Base-by-base conservation (phyloP, 2,329 filamentous ascomycete species). In the Monosporascus cannonballus region DNA sequence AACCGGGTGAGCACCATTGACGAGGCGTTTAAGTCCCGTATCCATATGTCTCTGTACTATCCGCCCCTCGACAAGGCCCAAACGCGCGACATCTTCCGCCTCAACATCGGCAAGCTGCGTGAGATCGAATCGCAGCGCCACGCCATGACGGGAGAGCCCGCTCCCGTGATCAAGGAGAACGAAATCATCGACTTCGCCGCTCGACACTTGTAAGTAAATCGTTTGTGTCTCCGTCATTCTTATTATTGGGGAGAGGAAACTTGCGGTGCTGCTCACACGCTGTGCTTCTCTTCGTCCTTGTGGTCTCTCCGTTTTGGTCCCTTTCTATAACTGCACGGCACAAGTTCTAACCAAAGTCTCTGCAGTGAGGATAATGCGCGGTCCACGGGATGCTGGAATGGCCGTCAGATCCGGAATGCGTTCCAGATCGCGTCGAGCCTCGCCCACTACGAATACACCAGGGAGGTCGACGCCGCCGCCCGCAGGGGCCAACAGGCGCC, bases 1-100 rank as follows among this genome's bases (percentile, higher is more conserved):
- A 76, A 76, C 60, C 69, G 71, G 9, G 69, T 75, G 5, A 69
- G 71, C 18, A 62, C 64, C 11, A 70, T 76, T 48, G 73, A 76
- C 58, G 71, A 73, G 49, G 73, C 73, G 1, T 74, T 73, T 61
- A 68, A 66, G 60, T 74, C 72, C 14, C 66, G 71, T 3, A 71
- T 73, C 52, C 71, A 73, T 57, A 66, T 72, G 60, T 63, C 60
- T n/a, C 54, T 68, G 11, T 65, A 66, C 56, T 67, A 71, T 55
- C 69, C 69, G 7, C 71, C 68, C 0, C 63, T 74, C 0, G 65
- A 67, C 47, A 68, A 67, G 60, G 58, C 61, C 0, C 69, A 74
- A 54, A 73, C 70, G 1, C 67, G 65, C 15, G 69, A 72, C 15
- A 72, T 75, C 52, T 74, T 74, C 69, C 66, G 63, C 3, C 58